phyloP scores from a whole-genome alignment of 352 stramenopile species.

The Phytophthora sojae region DNA sequence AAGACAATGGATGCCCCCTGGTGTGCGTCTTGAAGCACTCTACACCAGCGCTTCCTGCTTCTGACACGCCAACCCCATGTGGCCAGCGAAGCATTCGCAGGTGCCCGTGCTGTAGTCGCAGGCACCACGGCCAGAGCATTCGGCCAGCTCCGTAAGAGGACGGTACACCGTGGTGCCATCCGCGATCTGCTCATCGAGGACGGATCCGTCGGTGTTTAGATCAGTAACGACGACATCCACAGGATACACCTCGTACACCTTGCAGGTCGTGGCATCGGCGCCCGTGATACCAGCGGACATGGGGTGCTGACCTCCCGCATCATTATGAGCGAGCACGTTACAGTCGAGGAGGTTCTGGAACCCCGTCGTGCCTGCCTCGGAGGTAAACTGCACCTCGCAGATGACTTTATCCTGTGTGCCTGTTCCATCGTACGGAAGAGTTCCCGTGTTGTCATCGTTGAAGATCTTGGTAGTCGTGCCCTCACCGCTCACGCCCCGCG shows the following conservation, averaged over 20 bases:
- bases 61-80: conserved; percentile 82
- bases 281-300: conserved; percentile 2
- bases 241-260: conserved; percentile 46
- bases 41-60: conserved; percentile 49
- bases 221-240: neutral
- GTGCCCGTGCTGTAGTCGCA: conserved; percentile 64
- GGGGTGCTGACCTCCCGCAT: conserved; percentile 48
- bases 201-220: neutral
- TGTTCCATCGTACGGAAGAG: neutral
- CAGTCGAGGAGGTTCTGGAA: conserved; percentile 68
- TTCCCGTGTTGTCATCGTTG: conserved; percentile 2
- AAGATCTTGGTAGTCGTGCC: conserved; percentile 8
- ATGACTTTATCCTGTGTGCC: conserved; percentile 4
- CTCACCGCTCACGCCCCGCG: too few relatives aligned
- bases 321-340: conserved; percentile 44
- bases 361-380: conserved; percentile 62
- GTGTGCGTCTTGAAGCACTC: neutral
- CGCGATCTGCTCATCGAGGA: neutral
- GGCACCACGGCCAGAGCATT: conserved; percentile 65
- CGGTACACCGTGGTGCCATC: conserved; percentile 5
- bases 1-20: too few relatives aligned
- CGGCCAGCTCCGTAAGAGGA: conserved; percentile 56
- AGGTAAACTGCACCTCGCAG: conserved; percentile 57
- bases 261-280: conserved; percentile 29
- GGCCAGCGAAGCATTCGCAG: conserved; percentile 73